A percentile compares a stretch with the other conserved stretches of the same genome.
Conservation (phyloP, 2,329 filamentous ascomycete genomes). For the Massarina eburnea region DNA sequence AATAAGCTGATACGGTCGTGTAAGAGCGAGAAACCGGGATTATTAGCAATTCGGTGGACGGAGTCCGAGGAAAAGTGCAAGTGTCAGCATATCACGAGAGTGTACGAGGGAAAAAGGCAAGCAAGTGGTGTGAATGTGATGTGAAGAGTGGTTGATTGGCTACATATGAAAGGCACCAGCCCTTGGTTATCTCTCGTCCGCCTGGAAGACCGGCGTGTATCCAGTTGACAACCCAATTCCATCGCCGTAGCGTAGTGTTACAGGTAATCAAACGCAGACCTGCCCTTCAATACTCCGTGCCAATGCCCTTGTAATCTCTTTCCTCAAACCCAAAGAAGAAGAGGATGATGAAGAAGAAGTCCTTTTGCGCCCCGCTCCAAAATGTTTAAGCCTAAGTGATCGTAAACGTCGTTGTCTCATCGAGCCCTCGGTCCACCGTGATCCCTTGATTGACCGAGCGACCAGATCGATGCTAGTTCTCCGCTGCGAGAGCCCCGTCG, state of each 20-base stretch:
- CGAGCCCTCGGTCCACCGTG: constrained; percentile 24
- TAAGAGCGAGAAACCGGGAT: neutral
- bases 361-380: constrained; percentile 20
- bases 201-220: constrained; percentile 18
- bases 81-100: constrained; percentile 4
- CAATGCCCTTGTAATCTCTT: constrained; percentile 8
- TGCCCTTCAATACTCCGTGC: constrained; percentile 1
- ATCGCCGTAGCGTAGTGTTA: constrained; percentile 4
- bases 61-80: constrained; percentile 2
- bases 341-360: no score
- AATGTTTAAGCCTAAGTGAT: constrained; percentile 30
- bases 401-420: constrained; percentile 28
- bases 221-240: constrained; percentile 14
- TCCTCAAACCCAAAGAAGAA: constrained; percentile 19
- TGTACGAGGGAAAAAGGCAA: no score
- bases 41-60: neutral
- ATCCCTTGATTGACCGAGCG: constrained; percentile 24
- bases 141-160: constrained; percentile 27
- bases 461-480: constrained; percentile 34
- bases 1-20: constrained; percentile 1
- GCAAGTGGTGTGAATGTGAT: constrained; percentile 4
- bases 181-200: constrained; percentile 34
- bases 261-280: constrained; percentile 9
- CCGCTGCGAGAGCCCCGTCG: constrained; percentile 52
- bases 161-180: constrained; percentile 35